Evolutionary conservation across 2,329 filamentous ascomycete species (phyloP).

Genomic region (Aspergillus caelatus): DNA sequence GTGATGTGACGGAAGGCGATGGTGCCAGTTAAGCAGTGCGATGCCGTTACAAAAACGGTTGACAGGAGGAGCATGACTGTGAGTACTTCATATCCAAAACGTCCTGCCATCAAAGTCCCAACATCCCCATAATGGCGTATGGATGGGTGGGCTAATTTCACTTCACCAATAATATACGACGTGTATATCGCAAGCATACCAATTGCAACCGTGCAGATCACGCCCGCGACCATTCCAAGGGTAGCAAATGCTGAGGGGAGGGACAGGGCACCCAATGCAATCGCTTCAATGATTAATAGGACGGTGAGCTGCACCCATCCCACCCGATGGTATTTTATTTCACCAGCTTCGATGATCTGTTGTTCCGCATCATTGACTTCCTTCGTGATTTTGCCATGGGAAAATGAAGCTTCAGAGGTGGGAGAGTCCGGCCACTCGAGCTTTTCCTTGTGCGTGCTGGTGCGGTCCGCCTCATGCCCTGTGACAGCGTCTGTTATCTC

Average conservation of each 20-base stretch:
- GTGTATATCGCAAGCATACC: slow-evolving; percentile 44
- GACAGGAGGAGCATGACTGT: slow-evolving; percentile 46
- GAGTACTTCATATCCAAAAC: slow-evolving; percentile 44
- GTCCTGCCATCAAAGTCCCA: slow-evolving; percentile 45
- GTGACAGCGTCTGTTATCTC: neutral
- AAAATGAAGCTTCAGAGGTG: neutral
- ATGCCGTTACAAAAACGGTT: slow-evolving; percentile 45
- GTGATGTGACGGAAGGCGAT: slow-evolving; percentile 48
- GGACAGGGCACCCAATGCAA: slow-evolving; percentile 50
- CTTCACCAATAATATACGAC: slow-evolving; percentile 42
- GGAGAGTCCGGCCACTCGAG: neutral
- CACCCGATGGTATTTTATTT: slow-evolving; percentile 27
- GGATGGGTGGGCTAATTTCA: slow-evolving; percentile 37
- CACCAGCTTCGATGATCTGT: neutral
- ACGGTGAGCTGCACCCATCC: slow-evolving; percentile 54
- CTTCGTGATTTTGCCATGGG: neutral
- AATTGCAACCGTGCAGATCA: slow-evolving; percentile 44
- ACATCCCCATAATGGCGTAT: slow-evolving; percentile 48
- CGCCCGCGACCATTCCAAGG: slow-evolving; percentile 48
- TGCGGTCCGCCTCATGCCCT: neutral
- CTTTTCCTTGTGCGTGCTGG: neutral
- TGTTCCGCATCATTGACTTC: neutral
- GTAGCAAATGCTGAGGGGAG: slow-evolving; percentile 48
- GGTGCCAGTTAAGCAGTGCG: slow-evolving; percentile 49
- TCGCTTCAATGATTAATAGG: slow-evolving; percentile 53